phyloP scores from a whole-genome alignment of 805 yeast species.

The Saccharomycopsis sp. region DNA sequence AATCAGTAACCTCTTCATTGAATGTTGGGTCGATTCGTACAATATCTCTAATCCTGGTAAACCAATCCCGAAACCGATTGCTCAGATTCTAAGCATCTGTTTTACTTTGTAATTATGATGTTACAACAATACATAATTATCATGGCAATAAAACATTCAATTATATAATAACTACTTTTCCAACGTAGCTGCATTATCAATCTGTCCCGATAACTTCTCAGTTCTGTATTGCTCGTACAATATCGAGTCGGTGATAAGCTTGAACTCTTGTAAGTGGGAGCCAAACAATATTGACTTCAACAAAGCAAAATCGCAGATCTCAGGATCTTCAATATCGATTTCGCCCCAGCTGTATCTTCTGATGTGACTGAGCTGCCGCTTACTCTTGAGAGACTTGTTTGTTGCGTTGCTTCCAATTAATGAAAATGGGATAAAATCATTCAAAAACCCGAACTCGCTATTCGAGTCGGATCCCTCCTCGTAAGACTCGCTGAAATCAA shows the following conservation, averaged over 20 bases:
- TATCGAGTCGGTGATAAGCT: constrained; percentile 72
- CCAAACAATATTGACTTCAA: constrained; percentile 70
- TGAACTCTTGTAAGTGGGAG: constrained; percentile 75
- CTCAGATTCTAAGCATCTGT: not conserved
- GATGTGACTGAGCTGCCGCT: constrained; percentile 32
- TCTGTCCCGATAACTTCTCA: constrained; percentile 47
- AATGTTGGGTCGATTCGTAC: not conserved
- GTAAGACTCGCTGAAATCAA: constrained; percentile 53
- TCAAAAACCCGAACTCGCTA: constrained; percentile 32
- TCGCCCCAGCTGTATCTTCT: constrained; percentile 65
- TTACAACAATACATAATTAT: not conserved
- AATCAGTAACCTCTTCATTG: not conserved
- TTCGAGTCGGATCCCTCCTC: constrained; percentile 31
- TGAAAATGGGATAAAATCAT: constrained; percentile 54
- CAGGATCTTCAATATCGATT: constrained; percentile 44
- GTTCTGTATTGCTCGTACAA: constrained; percentile 77
- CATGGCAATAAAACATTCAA: not conserved
- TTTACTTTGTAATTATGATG: not conserved
- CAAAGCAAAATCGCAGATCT: constrained; percentile 45
- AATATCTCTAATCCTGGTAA: not conserved
- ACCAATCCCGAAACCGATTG: not conserved
- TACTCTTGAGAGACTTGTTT: constrained; percentile 29
- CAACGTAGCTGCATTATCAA: not conserved
- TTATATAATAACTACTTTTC: not conserved
- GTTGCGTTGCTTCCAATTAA: constrained; percentile 51